Evolutionary conservation across 805 yeast genomes (phyloP), one percentile per base, ranked within the genome.

Genomic region (Nematodospora valgi): DNA sequence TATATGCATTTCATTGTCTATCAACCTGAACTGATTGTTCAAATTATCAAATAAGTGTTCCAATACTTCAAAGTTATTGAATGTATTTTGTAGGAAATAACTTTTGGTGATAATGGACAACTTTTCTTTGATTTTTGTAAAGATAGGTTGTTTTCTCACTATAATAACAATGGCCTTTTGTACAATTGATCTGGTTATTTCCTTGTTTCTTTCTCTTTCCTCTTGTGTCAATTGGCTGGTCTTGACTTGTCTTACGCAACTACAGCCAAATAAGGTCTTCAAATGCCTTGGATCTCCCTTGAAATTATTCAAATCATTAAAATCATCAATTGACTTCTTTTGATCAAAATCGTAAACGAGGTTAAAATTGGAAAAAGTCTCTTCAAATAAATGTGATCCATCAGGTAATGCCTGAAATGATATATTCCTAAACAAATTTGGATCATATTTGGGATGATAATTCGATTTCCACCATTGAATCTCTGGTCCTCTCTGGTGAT

Each of bases 401-500:
- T 93, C 98, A 0, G 98, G 98, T 15, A 93, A 64, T 2, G 96
- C 95, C 54, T 89, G 97, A 52, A 93, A 93, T 3, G 98, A 94
- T 27, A 93, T 60, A 50, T 82, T 79, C 8, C 93, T 88, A 89
- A 96, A 93, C 13, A 83, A 61, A 23, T 54, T 47, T 25, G 59
- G 49, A 10, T 45, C 45, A 35, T 61, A 56, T 27, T 62, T 60
- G 2, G 52, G 47, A 21, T 59, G 58, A 39, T 64, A 62, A 49
- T 74, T 78, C 14, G 81, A 70, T 33, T 52, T 52, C 87, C 96
- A 86, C 60, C 86, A 88, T 58, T 91, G 97, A 16, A 93, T 78
- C 55, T 93, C 97, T 0, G 98, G 98, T 2, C 98, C 98, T 39
- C 95, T 68, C 19, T 64, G 57, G 51, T 93, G 98, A 54, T 91